Conservation (phyloP, 352 stramenopile genomes). For the Phytophthora sp. region DNA sequence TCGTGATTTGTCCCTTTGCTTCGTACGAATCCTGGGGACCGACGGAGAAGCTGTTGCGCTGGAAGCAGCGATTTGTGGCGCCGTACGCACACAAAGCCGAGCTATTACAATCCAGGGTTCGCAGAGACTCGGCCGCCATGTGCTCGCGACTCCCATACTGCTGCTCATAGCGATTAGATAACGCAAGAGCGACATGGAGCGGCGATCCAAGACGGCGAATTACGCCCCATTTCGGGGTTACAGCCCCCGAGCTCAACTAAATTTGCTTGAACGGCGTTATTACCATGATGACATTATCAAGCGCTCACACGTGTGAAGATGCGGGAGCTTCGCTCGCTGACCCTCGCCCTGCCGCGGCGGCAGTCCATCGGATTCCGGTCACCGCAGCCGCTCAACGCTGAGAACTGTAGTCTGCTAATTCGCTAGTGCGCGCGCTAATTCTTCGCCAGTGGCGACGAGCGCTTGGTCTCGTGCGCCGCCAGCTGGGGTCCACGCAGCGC, state of each 20-base stretch:
- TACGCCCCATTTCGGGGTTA: conserved; percentile 2
- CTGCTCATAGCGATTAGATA: conserved; percentile 20
- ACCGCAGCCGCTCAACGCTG: neutral
- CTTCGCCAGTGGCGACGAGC: neutral
- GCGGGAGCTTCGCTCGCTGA: no score
- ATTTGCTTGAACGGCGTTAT: conserved; percentile 10
- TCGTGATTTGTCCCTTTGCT: no score
- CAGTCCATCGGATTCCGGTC: neutral
- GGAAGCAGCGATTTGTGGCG: no score
- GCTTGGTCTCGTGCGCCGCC: conserved; percentile 12
- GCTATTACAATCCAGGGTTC: conserved; percentile 35
- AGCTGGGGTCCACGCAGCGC: conserved; percentile 14
- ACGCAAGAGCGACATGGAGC: conserved; percentile 9
- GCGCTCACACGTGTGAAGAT: no score
- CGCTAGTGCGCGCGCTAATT: conserved; percentile 5
- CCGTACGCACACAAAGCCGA: no score
- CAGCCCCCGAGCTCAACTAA: conserved; percentile 17
- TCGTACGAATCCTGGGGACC: no score
- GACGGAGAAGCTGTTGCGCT: conserved; percentile 17
- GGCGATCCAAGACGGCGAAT: neutral
- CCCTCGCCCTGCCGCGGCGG: no score
- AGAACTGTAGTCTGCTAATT: neutral
- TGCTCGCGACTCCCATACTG: conserved; percentile 14
- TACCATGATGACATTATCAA: conserved; percentile 1
- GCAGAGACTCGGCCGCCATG: conserved; percentile 13